Evolutionary conservation across 495 filamentous ascomycete species (phyloP), one percentile per base, ranked within the genome.

Genomic region (Cladorrhinum samala): DNA sequence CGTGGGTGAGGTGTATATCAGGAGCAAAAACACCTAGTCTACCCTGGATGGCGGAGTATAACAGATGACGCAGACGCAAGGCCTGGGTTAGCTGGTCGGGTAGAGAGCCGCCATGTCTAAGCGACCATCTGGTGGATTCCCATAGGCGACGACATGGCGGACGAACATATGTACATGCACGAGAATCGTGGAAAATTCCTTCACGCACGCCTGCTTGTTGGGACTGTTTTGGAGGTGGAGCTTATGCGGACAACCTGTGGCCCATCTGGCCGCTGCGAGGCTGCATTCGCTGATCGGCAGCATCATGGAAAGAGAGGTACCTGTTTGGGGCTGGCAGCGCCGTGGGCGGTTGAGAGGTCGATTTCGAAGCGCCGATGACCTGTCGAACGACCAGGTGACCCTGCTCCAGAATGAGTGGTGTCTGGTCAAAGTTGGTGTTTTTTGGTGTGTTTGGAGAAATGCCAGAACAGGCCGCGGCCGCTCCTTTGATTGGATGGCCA

Each of bases 401-500:
- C 36, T 50, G 50, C 13, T 18, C 44, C 41, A 21, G 37, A 36
- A n/a, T 49, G 57, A 58, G 43, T 60, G 57, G 55, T 48, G 54
- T 52, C 41, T 21, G 6, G 33, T 8, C 20, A 43, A 2, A 1
- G 21, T 45, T 3, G 36, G 46, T 36, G 37, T 52, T 47, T 50
- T 57, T 55, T 45, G 19, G 14, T 7, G 41, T 38, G 59, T 63
- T 48, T 65, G 45, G 54, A 50, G 47, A 50, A 30, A 14, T 27
- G 48, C 42, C 53, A 52, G 25, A 13, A 38, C n/a, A 36, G 49
- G 44, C 49, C 24, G 38, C 3, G 39, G 11, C 46, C 42, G 30
- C 36, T 36, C 19, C 16, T 13, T 30, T 68, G 58, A 65, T 68
- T 68, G 65, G 64, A 41, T 46, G 21, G 16, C 18, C 33, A 23